Evolutionary conservation across 371 early-diverging fungal species (phyloP).

Genomic region (Capillidium heterosporum): DNA sequence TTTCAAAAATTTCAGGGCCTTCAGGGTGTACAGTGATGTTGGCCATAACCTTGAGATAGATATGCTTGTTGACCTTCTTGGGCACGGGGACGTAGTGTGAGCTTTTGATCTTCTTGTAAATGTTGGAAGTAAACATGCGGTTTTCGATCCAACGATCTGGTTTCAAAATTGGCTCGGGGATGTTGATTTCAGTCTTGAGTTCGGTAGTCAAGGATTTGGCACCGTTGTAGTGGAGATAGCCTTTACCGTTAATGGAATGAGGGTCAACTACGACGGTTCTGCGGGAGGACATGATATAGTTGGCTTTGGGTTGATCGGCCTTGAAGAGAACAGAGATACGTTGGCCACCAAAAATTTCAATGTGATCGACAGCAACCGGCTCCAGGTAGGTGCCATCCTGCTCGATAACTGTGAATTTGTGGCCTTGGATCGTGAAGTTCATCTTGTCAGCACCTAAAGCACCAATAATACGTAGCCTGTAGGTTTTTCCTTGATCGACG

Average conservation of each 20-base stretch:
- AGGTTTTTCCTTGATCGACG: neutral
- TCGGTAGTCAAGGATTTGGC: neutral
- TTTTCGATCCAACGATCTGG: no score
- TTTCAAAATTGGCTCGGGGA: neutral
- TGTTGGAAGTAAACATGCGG: no score
- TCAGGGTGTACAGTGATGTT: neutral
- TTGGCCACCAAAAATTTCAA: neutral
- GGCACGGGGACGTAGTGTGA: neutral
- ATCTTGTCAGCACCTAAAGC: neutral
- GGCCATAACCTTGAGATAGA: neutral
- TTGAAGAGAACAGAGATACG: neutral
- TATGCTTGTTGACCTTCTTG: no score
- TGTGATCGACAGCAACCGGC: neutral
- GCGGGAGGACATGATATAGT: neutral
- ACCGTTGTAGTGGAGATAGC: no score
- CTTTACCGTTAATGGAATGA: neutral
- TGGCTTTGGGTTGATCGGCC: neutral
- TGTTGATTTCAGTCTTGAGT: neutral
- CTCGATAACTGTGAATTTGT: neutral
- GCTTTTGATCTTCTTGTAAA: no score
- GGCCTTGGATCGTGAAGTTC: neutral
- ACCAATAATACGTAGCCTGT: neutral
- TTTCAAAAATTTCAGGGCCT: neutral
- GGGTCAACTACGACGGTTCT: neutral
- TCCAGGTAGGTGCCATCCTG: neutral